Conservation (phyloP, 306 rosid genomes). For the Citrullus amarus region DNA sequence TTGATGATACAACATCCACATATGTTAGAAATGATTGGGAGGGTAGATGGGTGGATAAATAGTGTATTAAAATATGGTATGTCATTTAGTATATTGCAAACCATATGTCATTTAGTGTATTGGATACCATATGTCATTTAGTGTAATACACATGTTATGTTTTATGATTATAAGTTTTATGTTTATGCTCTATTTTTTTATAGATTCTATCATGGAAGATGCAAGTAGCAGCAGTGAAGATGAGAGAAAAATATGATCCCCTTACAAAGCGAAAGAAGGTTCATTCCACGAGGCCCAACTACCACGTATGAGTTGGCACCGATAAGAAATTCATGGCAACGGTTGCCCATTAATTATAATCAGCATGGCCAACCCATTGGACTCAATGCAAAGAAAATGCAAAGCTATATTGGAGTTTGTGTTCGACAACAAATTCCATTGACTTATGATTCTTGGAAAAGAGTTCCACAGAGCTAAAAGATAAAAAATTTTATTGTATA, state of each 20-base stretch:
- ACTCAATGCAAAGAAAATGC: background rate
- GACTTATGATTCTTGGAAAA: background rate
- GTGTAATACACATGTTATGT: no score
- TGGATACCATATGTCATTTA: no score
- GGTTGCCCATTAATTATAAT: background rate
- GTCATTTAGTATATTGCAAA: no score
- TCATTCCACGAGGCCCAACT: background rate
- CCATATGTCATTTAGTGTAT: no score
- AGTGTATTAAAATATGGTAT: background rate
- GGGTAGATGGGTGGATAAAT: background rate
- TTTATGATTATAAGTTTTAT: no score
- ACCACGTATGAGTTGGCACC: background rate
- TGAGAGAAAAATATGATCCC: no score
- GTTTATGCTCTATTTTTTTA: no score
- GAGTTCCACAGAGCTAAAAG: background rate
- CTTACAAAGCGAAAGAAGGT: fast-evolving
- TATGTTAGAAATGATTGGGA: background rate
- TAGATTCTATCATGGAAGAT: no score
- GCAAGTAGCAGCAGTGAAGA: background rate
- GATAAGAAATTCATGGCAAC: background rate
- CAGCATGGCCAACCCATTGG: background rate
- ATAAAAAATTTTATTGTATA: background rate
- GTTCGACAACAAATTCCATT: background rate
- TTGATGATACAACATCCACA: background rate
- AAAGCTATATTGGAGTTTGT: background rate